Conservation (phyloP, 441 rosid genomes). For the Erodium texanum region DNA sequence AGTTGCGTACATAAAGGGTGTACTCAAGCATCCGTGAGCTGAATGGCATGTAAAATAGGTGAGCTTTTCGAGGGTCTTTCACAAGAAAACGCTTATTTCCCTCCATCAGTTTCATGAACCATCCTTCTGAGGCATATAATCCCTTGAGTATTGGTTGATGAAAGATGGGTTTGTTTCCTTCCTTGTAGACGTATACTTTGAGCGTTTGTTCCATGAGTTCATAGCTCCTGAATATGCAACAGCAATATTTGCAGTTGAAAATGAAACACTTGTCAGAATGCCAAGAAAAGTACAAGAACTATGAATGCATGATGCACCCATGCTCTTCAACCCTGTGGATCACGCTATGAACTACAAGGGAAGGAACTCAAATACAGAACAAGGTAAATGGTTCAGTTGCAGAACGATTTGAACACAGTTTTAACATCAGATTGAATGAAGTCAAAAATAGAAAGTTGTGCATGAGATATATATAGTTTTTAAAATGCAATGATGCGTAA, state of each 20-base stretch:
- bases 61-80: conserved; percentile 55
- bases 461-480: not conserved
- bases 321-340: not conserved
- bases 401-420: not conserved
- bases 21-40: conserved; percentile 65
- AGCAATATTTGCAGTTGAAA: conserved; percentile 18
- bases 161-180: conserved; percentile 56
- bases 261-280: conserved; percentile 12
- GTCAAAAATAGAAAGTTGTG: not conserved
- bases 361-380: not conserved
- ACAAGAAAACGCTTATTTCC: conserved; percentile 46
- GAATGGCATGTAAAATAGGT: conserved; percentile 66
- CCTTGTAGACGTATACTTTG: conserved; percentile 52
- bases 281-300: not conserved
- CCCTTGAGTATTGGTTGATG: conserved; percentile 67
- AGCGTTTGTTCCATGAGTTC: conserved; percentile 59
- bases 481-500: not conserved
- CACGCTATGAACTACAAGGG: not conserved
- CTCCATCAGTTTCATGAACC: conserved; percentile 79
- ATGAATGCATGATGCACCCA: not conserved
- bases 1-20: conserved; percentile 54
- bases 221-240: conserved; percentile 46
- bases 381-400: not conserved
- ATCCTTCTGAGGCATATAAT: conserved; percentile 69
- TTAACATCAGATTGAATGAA: not conserved